phyloP scores from a whole-genome alignment of 352 stramenopile genomes.

The Phytopythium delawarense region DNA sequence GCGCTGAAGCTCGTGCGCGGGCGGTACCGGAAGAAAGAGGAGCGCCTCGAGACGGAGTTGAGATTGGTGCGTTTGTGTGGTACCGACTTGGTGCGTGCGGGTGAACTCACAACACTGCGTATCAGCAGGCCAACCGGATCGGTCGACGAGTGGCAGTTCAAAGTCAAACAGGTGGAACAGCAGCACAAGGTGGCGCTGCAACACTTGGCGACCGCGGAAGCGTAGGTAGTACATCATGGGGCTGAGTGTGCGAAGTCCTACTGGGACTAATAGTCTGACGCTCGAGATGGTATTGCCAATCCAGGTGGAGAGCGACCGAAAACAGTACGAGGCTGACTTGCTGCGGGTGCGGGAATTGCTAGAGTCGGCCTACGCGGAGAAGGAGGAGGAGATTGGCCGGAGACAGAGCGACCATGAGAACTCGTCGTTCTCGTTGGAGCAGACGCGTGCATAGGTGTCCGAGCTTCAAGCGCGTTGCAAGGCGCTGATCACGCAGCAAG shows the following conservation, averaged over 20 bases:
- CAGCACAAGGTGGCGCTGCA: background rate
- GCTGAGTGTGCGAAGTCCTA: background rate
- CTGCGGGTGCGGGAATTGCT: constrained; percentile 7
- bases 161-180: background rate
- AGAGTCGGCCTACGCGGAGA: constrained; percentile 5
- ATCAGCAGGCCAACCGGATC: constrained; percentile 17
- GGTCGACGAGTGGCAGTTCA: constrained; percentile 26
- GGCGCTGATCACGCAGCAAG: constrained; percentile 22
- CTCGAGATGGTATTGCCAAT: background rate
- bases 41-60: constrained; percentile 31
- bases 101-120: background rate
- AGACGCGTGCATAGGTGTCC: constrained; percentile 1
- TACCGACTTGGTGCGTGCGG: background rate
- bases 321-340: constrained; percentile 4
- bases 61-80: constrained; percentile 3
- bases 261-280: background rate
- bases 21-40: constrained; percentile 41
- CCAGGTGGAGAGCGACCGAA: constrained; percentile 3
- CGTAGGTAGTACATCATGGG: background rate
- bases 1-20: constrained; percentile 46
- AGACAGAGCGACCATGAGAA: background rate
- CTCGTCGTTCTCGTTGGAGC: background rate
- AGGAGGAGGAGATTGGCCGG: constrained; percentile 1
- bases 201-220: background rate
- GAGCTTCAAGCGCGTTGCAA: constrained; percentile 18